A percentile compares a stretch with the other conserved stretches of the same genome.
phyloP scores from a whole-genome alignment of 495 filamentous ascomycete genomes.

The Tricharina praecox region DNA sequence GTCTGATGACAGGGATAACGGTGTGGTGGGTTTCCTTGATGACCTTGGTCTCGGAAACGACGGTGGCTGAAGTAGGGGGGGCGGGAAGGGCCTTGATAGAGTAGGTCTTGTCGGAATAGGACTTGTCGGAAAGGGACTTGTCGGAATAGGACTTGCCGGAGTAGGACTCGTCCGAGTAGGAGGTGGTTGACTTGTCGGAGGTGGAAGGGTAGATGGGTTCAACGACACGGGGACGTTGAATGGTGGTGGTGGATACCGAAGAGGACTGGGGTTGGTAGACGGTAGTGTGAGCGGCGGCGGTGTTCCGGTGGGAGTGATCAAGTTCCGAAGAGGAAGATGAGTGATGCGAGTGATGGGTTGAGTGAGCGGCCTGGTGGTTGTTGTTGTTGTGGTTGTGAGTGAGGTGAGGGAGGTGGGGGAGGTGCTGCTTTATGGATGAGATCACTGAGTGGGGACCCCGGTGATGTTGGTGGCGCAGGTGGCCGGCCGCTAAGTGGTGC shows the following conservation, averaged over 20 bases:
- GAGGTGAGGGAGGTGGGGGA: conserved; percentile 21
- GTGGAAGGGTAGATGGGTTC: conserved; percentile 8
- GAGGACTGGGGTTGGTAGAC: conserved; percentile 22
- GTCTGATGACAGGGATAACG: too few relatives aligned
- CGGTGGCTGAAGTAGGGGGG: conserved; percentile 2
- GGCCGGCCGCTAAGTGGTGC: conserved; percentile 1
- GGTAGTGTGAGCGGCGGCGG: conserved; percentile 11
- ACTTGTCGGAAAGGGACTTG: too few relatives aligned
- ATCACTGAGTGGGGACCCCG: conserved; percentile 1
- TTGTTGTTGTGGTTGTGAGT: conserved; percentile 18
- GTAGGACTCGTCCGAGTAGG: too few relatives aligned
- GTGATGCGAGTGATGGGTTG: conserved; percentile 6
- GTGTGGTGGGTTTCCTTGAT: conserved; percentile 4
- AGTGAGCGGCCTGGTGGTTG: conserved; percentile 15
- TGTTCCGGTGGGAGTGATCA: not conserved
- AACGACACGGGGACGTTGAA: conserved; percentile 6
- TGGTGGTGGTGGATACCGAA: conserved; percentile 1
- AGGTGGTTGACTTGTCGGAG: too few relatives aligned
- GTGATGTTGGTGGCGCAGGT: conserved; percentile 13
- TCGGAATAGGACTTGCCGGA: too few relatives aligned
- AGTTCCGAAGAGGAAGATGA: conserved; percentile 3
- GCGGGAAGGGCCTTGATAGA: not conserved
- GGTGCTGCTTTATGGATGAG: conserved; percentile 15
- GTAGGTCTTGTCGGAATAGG: conserved; percentile 25
- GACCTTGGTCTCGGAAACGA: conserved; percentile 6